Conservation (phyloP, 768 basidiomycete genomes). For the Kwoniella sp. region DNA sequence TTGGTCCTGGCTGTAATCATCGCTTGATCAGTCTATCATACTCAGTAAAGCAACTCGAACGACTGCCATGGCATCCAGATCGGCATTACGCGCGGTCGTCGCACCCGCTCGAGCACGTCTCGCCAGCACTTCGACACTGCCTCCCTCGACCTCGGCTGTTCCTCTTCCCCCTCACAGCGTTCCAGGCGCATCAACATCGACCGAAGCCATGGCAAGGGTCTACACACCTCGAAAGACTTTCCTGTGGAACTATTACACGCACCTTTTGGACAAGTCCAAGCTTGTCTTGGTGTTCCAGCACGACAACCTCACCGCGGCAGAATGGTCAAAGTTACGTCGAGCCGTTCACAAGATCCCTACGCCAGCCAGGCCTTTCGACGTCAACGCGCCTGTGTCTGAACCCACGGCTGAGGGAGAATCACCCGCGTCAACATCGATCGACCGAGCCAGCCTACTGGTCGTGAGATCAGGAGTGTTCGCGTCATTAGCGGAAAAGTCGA, state of each 20-base stretch:
- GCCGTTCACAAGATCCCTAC: slow-evolving; percentile 60
- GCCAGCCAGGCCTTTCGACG: slow-evolving; percentile 3
- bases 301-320: slow-evolving; percentile 63
- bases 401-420: background rate
- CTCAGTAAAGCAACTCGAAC: no score
- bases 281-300: slow-evolving; percentile 77
- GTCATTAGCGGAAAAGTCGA: slow-evolving; percentile 59
- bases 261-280: slow-evolving; percentile 60
- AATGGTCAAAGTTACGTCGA: slow-evolving; percentile 64
- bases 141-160: slow-evolving; percentile 3
- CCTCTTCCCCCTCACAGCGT: background rate
- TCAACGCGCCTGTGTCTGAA: background rate
- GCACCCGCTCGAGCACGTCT: background rate
- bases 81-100: no score
- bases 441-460: slow-evolving; percentile 56
- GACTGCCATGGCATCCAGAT: no score
- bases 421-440: background rate
- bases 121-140: slow-evolving; percentile 9
- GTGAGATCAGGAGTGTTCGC: slow-evolving; percentile 76
- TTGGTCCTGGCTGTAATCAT: no score
- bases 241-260: slow-evolving; percentile 73
- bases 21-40: no score
- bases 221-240: slow-evolving; percentile 75
- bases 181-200: no score
- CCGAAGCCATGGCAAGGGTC: no score